Percentiles rank a stretch among this genome's conserved stretches.
Evolutionary conservation across 2,329 filamentous ascomycete genomes (phyloP).

Genomic region (Beauveria bassiana): DNA sequence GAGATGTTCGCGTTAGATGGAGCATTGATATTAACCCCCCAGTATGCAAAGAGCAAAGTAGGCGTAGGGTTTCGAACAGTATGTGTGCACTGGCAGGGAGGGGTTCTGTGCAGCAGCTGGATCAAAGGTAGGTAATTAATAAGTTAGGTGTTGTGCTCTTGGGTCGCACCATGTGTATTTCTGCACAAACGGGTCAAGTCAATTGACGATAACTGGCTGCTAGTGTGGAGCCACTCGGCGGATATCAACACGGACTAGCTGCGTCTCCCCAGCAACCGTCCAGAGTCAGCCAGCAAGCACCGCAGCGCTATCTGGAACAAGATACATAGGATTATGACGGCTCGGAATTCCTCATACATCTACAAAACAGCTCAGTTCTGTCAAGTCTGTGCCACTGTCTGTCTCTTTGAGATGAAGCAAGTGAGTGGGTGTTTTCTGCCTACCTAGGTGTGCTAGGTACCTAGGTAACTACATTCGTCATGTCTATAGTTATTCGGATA

Average conservation of each 20-base stretch:
- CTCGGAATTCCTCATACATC: too few species aligned
- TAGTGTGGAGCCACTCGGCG: neutral
- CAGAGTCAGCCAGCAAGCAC: neutral
- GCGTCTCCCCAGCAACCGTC: conserved; percentile 8
- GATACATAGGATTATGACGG: too few species aligned
- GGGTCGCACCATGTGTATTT: neutral
- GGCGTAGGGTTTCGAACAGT: conserved; percentile 7
- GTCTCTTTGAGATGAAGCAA: neutral
- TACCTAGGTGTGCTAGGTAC: too few species aligned
- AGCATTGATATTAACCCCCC: conserved; percentile 5
- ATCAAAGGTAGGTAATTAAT: neutral
- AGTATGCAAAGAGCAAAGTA: conserved; percentile 1
- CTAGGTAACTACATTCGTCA: too few species aligned
- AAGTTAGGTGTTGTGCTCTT: conserved; percentile 6
- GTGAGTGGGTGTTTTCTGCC: neutral
- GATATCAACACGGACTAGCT: conserved; percentile 9
- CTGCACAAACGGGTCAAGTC: conserved; percentile 1
- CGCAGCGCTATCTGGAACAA: too few species aligned
- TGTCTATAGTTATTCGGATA: too few species aligned
- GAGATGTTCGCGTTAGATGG: neutral
- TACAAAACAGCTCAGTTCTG: too few species aligned
- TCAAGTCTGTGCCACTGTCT: neutral
- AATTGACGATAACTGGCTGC: neutral
- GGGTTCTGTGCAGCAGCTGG: conserved; percentile 3
- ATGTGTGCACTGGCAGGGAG: conserved; percentile 10